Base-by-base conservation (phyloP, 257 asterid species). In the Solanum virginianum region DNA sequence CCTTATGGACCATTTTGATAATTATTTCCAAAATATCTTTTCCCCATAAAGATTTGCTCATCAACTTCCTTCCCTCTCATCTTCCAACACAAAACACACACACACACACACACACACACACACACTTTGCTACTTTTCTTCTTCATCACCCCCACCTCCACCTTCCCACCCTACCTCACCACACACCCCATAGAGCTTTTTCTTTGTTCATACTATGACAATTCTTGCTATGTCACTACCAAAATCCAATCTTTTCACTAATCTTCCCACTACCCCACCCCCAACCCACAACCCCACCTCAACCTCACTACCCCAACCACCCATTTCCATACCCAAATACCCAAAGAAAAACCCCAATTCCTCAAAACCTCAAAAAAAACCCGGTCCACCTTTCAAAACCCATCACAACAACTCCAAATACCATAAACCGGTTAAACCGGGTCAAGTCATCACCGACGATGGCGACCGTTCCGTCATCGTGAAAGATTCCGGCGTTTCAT, bases 351-450 rank as follows among this genome's bases (percentile, higher is more conserved):
- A 49, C 81, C 84, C 36, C 88, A 41, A 84, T 87, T 26, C 66
- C 75, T 36, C 39, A 87, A 39, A 84, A 47, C 54, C 59, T 63
- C 41, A 60, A 56, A 85, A 79, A 84, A 86, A 45, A 66, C 87
- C 72, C 54, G 20, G 85, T 93, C 94, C 94, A n/a, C 94, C 94
- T 81, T 90, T 95, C 91, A 93, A 85, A 66, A 89, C 90, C 85
- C 91, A 88, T 84, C 96, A 93, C 86, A 90, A 87, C 54, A 91
- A 79, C 68, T 91, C 99, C 81, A 92, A 92, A 32, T 95, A 95
- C 91, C 89, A 91, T 93, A 95, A 91, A 84, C 99, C 99, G 69
- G 69, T 95, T 86, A 92, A 92, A 75, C 94, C 94, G 36, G 99
- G 98, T 13, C 97, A 93, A 36, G 86, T 88, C 86, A 85, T 88